These are phyloP conservation scores for Podospora appendiculata DNA, from an alignment of 495 filamentous ascomycete species.

Conservation along the genomic window DNA sequence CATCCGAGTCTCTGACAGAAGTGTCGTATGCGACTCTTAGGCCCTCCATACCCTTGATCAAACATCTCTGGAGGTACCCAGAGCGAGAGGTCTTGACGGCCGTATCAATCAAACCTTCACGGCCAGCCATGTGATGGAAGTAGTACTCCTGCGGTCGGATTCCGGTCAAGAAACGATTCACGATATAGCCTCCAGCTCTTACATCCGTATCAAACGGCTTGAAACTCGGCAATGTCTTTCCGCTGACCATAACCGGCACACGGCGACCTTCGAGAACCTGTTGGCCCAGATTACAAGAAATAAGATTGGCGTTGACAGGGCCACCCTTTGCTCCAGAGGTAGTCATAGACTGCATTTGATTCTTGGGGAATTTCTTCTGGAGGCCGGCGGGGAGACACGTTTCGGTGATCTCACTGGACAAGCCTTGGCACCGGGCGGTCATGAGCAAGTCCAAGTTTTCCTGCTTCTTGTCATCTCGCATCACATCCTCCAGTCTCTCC, in stretches of 20 bases:
- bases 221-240: conserved; percentile 94
- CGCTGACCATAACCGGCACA: conserved; percentile 96
- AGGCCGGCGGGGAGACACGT: conserved; percentile 75
- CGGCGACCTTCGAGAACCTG: conserved; percentile 92
- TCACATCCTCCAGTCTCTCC: conserved; percentile 75
- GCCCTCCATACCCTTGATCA: conserved; percentile 99
- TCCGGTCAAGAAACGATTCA: conserved; percentile 95
- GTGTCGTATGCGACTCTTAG: conserved; percentile 86
- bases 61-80: conserved; percentile 92
- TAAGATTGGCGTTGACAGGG: conserved; percentile 89
- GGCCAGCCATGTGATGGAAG: conserved; percentile 99
- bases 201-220: conserved; percentile 82
- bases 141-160: conserved; percentile 97
- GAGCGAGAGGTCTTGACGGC: conserved; percentile 97
- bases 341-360: conserved; percentile 99
- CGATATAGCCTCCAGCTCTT: conserved; percentile 89
- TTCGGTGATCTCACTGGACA: conserved; percentile 73
- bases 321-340: conserved; percentile 92
- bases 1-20: conserved; percentile 89
- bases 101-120: conserved; percentile 98
- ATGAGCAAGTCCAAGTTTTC: conserved; percentile 77
- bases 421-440: conserved; percentile 57
- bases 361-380: conserved; percentile 86
- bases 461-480: conserved; percentile 86
- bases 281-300: conserved; percentile 95